Percentiles rank a stretch among this genome's conserved stretches.
Conservation (phyloP, 768 basidiomycete genomes). For the Serendipita indica region DNA sequence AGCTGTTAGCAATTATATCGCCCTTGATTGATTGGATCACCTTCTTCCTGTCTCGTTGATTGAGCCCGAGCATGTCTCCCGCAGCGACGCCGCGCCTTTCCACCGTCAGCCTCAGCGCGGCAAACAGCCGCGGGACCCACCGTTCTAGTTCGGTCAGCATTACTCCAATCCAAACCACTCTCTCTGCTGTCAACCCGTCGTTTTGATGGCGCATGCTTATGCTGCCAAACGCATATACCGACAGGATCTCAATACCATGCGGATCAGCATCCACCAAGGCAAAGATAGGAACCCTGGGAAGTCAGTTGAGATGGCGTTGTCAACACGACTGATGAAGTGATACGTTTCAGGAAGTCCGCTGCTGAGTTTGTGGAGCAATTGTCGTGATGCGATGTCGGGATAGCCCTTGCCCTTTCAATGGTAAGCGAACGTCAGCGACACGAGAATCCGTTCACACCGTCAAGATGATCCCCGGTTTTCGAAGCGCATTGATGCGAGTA, state of each 20-base stretch:
- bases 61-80: slow-evolving; percentile 53
- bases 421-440: neutral
- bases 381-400: slow-evolving; percentile 82
- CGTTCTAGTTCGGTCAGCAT: slow-evolving; percentile 47
- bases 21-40: slow-evolving; percentile 23
- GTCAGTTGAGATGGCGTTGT: neutral
- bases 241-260: slow-evolving; percentile 82
- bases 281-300: slow-evolving; percentile 48
- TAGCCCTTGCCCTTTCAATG: slow-evolving; percentile 90
- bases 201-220: slow-evolving; percentile 53
- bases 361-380: slow-evolving; percentile 61
- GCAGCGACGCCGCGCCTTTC: slow-evolving; percentile 43
- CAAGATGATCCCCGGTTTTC: slow-evolving; percentile 57
- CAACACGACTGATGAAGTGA: neutral
- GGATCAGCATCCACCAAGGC: slow-evolving; percentile 84
- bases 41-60: slow-evolving; percentile 60
- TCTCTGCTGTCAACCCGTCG: slow-evolving; percentile 45
- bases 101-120: slow-evolving; percentile 1
- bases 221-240: slow-evolving; percentile 77
- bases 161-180: slow-evolving; percentile 72
- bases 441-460: slow-evolving; percentile 36
- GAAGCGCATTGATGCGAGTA: slow-evolving; percentile 32
- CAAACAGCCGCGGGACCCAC: slow-evolving; percentile 28
- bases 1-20: neutral
- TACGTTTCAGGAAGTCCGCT: slow-evolving; percentile 45